These are phyloP conservation scores for Dissoconium aciculare DNA, from an alignment of 2,329 filamentous ascomycete genomes.

Conservation along the genomic window DNA sequence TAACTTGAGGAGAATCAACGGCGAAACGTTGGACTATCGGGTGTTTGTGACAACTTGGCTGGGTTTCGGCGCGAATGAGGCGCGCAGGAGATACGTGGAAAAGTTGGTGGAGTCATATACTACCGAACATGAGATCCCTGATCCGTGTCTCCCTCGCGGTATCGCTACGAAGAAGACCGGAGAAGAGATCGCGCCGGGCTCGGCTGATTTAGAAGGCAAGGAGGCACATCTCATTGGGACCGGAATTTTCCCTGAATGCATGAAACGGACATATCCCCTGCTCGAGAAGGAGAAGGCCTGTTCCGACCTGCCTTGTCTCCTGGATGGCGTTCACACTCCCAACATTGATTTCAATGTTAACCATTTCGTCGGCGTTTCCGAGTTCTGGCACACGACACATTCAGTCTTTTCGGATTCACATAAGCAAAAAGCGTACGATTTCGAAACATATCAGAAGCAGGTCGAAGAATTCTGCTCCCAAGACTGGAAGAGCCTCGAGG, in stretches of 20 bases:
- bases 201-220: constrained; percentile 26
- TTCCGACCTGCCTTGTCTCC: constrained; percentile 65
- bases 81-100: constrained; percentile 70
- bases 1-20: constrained; percentile 70
- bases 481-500: constrained; percentile 64
- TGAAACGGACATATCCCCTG: constrained; percentile 67
- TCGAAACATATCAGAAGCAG: constrained; percentile 71
- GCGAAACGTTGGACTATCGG: constrained; percentile 60
- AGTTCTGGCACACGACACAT: constrained; percentile 98
- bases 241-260: constrained; percentile 72
- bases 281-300: constrained; percentile 82
- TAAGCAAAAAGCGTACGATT: constrained; percentile 70
- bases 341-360: constrained; percentile 96
- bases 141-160: constrained; percentile 77
- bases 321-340: constrained; percentile 84
- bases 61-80: constrained; percentile 92
- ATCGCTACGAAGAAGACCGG: constrained; percentile 62
- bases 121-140: constrained; percentile 63
- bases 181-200: constrained; percentile 36
- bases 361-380: constrained; percentile 92
- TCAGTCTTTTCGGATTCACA: constrained; percentile 72
- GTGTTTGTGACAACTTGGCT: constrained; percentile 96
- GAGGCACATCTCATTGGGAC: constrained; percentile 57
- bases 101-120: constrained; percentile 51
- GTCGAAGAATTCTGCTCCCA: constrained; percentile 75